A percentile compares a stretch with the other conserved stretches of the same genome.
Conservation (phyloP, 129 eudicot genomes). For the Oenanthe sinensis region DNA sequence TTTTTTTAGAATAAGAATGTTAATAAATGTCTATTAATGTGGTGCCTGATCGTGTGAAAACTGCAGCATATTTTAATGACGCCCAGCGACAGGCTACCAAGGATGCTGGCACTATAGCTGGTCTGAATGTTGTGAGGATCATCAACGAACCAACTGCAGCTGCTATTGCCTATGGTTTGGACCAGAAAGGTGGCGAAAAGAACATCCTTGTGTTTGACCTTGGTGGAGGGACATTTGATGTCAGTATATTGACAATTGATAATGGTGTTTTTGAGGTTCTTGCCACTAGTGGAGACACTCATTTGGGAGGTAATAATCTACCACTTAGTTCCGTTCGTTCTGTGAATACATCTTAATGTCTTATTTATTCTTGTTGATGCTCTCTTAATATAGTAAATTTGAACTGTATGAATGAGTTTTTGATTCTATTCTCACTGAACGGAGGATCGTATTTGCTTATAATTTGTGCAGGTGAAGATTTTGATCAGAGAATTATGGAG, state of each 20-base stretch:
- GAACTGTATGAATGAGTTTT: neutral
- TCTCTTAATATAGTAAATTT: neutral
- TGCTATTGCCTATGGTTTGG: neutral
- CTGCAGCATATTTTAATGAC: neutral
- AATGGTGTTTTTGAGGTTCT: conserved; percentile 8
- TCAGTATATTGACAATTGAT: neutral
- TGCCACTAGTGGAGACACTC: conserved; percentile 6
- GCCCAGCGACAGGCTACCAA: conserved; percentile 3
- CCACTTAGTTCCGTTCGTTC: neutral
- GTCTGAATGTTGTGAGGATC: conserved; percentile 1
- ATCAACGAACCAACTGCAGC: neutral
- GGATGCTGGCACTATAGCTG: conserved; percentile 5
- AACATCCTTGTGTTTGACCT: conserved; percentile 1
- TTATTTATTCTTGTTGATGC: neutral
- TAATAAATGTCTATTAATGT: neutral
- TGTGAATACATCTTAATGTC: neutral
- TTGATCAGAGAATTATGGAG: conserved; percentile 8
- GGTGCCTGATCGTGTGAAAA: neutral
- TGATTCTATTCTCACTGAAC: no score
- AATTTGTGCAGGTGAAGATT: neutral
- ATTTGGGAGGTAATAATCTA: neutral
- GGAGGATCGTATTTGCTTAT: neutral
- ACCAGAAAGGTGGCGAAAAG: neutral
- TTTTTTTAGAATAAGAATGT: neutral
- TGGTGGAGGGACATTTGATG: conserved; percentile 6